A percentile compares a stretch with the other conserved stretches of the same genome.
Conservation (phyloP, 257 asterid species). For the Datura wrightii region DNA sequence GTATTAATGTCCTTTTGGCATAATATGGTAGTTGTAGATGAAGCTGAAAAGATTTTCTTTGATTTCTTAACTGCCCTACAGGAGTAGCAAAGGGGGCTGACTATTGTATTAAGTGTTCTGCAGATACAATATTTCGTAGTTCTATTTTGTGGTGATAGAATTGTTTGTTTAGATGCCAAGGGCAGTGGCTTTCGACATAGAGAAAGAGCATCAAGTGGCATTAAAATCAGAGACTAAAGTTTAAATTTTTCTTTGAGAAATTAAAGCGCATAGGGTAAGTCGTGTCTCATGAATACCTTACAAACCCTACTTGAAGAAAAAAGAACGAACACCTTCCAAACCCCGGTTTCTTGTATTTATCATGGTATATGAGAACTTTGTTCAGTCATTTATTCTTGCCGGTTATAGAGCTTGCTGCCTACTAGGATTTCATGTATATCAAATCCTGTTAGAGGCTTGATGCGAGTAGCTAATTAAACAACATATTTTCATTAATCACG, state of each 20-base stretch:
- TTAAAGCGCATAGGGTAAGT: neutral
- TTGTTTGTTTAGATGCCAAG: conserved; percentile 22
- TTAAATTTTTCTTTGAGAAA: conserved; percentile 4
- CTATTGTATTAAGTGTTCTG: neutral
- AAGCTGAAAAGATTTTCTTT: neutral
- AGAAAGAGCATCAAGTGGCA: neutral
- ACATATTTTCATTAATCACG: too few relatives aligned
- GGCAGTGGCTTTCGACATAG: neutral
- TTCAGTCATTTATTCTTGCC: too few relatives aligned
- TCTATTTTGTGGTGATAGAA: neutral
- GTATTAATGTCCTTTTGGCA: conserved; percentile 8
- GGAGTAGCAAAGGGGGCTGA: neutral
- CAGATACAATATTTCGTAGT: neutral
- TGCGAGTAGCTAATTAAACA: too few relatives aligned
- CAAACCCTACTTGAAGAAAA: too few relatives aligned
- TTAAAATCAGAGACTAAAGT: neutral
- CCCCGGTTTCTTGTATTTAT: neutral
- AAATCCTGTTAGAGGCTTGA: too few relatives aligned
- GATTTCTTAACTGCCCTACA: neutral
- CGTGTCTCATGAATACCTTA: neutral
- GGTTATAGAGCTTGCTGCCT: too few relatives aligned
- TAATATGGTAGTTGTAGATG: neutral
- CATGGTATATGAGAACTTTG: too few relatives aligned
- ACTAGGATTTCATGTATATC: too few relatives aligned
- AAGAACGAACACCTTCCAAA: too few relatives aligned